Conservation (phyloP, 208 protist genomes). For the Wallacemonas collosoma region DNA sequence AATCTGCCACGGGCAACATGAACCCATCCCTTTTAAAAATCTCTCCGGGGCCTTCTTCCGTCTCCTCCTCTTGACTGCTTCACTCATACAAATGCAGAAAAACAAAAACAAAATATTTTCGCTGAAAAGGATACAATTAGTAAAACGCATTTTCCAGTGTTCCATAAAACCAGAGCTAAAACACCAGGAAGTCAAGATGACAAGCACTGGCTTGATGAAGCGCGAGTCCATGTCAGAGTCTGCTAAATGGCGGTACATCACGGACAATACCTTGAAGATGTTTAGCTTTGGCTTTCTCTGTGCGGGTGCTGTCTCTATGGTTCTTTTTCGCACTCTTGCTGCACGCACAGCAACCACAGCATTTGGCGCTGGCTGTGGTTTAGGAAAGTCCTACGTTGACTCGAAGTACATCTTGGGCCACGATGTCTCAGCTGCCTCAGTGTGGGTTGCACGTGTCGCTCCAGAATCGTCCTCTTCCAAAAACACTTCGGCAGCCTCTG, state of each 20-base stretch:
- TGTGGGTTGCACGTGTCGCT: slow-evolving; percentile 68
- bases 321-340: slow-evolving; percentile 69
- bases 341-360: slow-evolving; percentile 56
- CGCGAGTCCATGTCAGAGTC: slow-evolving; percentile 77
- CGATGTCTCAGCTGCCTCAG: slow-evolving; percentile 62
- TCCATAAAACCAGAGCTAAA: not conserved
- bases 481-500: not conserved
- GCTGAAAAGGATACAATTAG: not conserved
- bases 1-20: too few species aligned
- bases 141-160: not conserved
- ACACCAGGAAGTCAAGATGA: slow-evolving; percentile 20
- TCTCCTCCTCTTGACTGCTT: too few species aligned
- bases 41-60: too few species aligned
- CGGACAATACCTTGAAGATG: slow-evolving; percentile 79
- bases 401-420: slow-evolving; percentile 85
- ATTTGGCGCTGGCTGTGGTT: slow-evolving; percentile 73
- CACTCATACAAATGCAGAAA: not conserved
- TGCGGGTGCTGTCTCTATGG: slow-evolving; percentile 56
- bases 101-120: slow-evolving; percentile 2
- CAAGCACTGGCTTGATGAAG: slow-evolving; percentile 31
- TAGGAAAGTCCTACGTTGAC: slow-evolving; percentile 88
- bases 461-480: slow-evolving; percentile 10
- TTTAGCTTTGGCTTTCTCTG: slow-evolving; percentile 75
- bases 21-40: too few species aligned
- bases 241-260: slow-evolving; percentile 77